Percentiles rank a stretch among this genome's conserved stretches.
phyloP scores from a whole-genome alignment of 2,329 filamentous ascomycete genomes.

The Alternaria burnsii region DNA sequence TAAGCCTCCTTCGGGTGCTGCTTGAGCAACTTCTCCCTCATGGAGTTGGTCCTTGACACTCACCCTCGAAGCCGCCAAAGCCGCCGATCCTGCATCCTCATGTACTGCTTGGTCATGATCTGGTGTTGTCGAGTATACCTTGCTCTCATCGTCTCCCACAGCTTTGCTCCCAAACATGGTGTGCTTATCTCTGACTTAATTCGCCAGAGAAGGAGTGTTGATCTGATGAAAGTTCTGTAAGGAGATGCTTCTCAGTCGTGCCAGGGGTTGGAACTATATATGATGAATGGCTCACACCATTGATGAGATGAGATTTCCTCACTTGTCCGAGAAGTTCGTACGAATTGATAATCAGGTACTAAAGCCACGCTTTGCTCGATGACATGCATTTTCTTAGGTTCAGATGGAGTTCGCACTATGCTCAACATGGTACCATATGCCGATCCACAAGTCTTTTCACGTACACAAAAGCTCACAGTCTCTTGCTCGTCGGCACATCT shows the following conservation, averaged over 20 bases:
- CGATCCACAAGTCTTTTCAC: not conserved
- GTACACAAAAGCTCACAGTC: not conserved
- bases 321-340: not conserved
- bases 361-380: not conserved
- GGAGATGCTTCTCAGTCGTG: not conserved
- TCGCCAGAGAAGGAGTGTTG: not conserved
- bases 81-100: no score
- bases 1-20: not conserved
- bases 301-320: not conserved
- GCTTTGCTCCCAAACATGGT: not conserved
- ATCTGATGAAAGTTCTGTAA: not conserved
- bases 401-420: not conserved
- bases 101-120: no score
- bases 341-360: not conserved
- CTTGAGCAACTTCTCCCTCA: not conserved
- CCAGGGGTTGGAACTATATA: not conserved
- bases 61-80: fast-evolving
- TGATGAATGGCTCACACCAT: not conserved
- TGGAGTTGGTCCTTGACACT: no score
- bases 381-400: not conserved
- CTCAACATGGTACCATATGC: not conserved
- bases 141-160: not conserved
- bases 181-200: not conserved
- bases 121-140: not conserved
- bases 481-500: not conserved